Evolutionary conservation across 2,329 filamentous ascomycete species (phyloP), one percentile per base, ranked within the genome.

Genomic region (Aspergillus caelatus): DNA sequence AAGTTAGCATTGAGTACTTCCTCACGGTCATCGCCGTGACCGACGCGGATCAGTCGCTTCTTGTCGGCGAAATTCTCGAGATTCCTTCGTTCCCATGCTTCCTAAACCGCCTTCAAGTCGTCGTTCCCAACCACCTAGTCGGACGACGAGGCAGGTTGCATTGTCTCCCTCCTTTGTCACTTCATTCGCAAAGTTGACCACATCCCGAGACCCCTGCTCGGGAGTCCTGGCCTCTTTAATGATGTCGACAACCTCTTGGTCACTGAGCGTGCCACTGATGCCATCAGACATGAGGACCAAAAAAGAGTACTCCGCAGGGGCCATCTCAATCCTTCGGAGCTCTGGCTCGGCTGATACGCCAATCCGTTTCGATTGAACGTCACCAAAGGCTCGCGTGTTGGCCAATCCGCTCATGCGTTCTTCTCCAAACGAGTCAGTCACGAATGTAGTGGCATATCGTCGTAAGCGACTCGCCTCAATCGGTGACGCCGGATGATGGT

Each of bases 391-490:
- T 34, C 95, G 91, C 36, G 92, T 96, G 80, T 99, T 99, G 70
- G 95, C 95, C 0, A 99, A 85, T 0, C 95, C 94, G 16, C 89
- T 89, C 78, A 99, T 95, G 70, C 95, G 93, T 79, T 98, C 94
- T 80, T 99, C 95, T 74, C 95, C 95, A 77, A 99, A 99, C 39
- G 92, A 96, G 79, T 99, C 95, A 0, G 94, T 95, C 21, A 97
- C 90, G 75, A 98, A 94, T 3, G 90, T 90, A 34, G 91, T 88
- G 1, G 93, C 91, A 75, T 94, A 98, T 56, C 94, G 89, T 52
- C 94, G 90, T 28, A 99, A 85, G 9, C 95, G 88, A 48, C 88
- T 89, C 11, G 91, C 89, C 81, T 99, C 95, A 61, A 89, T 84
- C 0, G 95, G 95, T 5, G 91, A 88, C n/a, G 89, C 91, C 0